Base-by-base conservation (phyloP, 2,329 filamentous ascomycete species). In the Botryotinia calthae region DNA sequence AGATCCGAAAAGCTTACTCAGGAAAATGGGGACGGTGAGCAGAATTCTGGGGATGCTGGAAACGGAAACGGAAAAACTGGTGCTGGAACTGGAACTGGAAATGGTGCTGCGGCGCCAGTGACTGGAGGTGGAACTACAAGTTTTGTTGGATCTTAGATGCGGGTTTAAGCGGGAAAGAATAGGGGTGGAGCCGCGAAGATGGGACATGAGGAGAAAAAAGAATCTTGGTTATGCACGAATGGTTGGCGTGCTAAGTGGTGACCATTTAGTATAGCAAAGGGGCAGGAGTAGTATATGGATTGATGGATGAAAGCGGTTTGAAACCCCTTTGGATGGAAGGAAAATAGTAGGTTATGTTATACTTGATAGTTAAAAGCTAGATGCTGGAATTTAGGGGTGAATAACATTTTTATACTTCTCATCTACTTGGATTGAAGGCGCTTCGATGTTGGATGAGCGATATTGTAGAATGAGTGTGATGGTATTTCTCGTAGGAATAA, bases 1-100 rank as follows among this genome's bases (percentile, higher is more conserved):
- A 64, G 64, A 14, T 73, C 73, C 58, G 76, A 77, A 63, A 77
- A 74, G 62, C 22, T 34, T 31, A n/a, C 10, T 37, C 31, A 59
- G 62, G 62, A 72, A 34, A 25, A 25, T 54, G 31, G 44, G 25
- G 44, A 64, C 16, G 31, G 31, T 12, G 42, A 22, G 44, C 54
- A 69, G 28, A 31, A 9, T 22, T 31, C 7, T 18, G 28, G 40
- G 9, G 40, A 46, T 59, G 7, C 10, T 34, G 67, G 54, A 46
- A 46, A 10, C 14, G 66, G 16, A 14, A 40, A 2, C 28, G 48
- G 48, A 42, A 42, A 44, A 12, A 63, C 66, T 31, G 34, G 37
- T 28, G 37, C 51, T 34, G 66, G 51, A 25, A 14, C 12, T 37
- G 63, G 42, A 16, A 20, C 25, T 56, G 14, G 10, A 44, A 44